phyloP scores from a whole-genome alignment of 306 rosid species.

The Begonia fuchsioides region DNA sequence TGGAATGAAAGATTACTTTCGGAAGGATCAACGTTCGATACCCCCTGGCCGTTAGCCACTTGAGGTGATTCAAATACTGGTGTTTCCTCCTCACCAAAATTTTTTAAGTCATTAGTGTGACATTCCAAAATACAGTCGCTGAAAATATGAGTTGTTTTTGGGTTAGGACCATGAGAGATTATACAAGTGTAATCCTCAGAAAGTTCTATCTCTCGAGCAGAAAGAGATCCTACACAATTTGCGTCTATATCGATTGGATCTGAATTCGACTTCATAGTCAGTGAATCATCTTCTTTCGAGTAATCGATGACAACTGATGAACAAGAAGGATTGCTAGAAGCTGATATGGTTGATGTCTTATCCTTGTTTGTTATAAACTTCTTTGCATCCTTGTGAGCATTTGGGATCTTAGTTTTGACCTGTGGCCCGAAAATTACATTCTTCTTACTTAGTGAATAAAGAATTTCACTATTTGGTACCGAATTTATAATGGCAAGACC shows the following conservation, averaged over 20 bases:
- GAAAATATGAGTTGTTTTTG: constrained; percentile 62
- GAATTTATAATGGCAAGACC: constrained; percentile 73
- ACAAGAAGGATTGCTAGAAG: constrained; percentile 23
- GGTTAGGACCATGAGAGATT: constrained; percentile 90
- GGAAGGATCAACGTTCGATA: constrained; percentile 14
- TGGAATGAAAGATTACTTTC: no score
- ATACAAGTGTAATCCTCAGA: constrained; percentile 94
- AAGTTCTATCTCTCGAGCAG: constrained; percentile 69
- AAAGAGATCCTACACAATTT: constrained; percentile 35
- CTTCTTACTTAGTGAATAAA: constrained; percentile 33
- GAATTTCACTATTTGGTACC: constrained; percentile 21
- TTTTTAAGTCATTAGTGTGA: constrained; percentile 33
- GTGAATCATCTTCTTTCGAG: constrained; percentile 19
- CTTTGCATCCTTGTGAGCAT: constrained; percentile 21
- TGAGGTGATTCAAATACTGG: constrained; percentile 21
- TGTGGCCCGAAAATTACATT: constrained; percentile 58
- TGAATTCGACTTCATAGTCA: constrained; percentile 32
- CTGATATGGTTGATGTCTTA: constrained; percentile 20
- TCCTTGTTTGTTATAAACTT: constrained; percentile 18
- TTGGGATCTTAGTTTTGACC: constrained; percentile 28
- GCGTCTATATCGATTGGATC: constrained; percentile 46
- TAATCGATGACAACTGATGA: constrained; percentile 12
- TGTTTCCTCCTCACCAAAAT: constrained; percentile 32
- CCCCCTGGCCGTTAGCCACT: constrained; percentile 15
- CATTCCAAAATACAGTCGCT: constrained; percentile 83